phyloP scores from a whole-genome alignment of 2,329 filamentous ascomycete genomes.

The Aureobasidium sp. region DNA sequence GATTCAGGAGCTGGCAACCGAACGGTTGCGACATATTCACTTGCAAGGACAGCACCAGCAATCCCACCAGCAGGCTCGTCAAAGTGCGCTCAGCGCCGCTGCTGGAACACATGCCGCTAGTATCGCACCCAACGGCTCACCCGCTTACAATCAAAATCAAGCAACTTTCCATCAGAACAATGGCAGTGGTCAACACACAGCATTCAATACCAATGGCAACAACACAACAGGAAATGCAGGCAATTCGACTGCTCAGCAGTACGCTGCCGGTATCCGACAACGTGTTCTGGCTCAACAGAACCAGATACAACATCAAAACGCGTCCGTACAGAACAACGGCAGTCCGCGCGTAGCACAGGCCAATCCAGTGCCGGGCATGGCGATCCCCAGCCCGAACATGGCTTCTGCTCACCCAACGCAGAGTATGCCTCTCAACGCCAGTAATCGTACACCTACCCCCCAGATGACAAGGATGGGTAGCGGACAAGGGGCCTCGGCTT shows the following conservation, averaged over 20 bases:
- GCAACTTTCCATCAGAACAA: constrained; percentile 17
- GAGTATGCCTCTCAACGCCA: constrained; percentile 18
- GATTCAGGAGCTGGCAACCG: constrained; percentile 45
- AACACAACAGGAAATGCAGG: constrained; percentile 16
- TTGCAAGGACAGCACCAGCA: constrained; percentile 23
- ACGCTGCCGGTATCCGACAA: constrained; percentile 27
- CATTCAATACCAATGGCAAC: constrained; percentile 12
- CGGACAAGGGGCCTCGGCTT: constrained; percentile 17
- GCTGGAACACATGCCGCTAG: constrained; percentile 24
- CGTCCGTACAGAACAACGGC: constrained; percentile 16
- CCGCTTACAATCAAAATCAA: constrained; percentile 15
- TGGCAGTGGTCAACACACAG: constrained; percentile 2
- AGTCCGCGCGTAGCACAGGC: constrained; percentile 23
- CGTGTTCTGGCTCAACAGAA: constrained; percentile 22
- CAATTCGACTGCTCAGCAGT: constrained; percentile 21
- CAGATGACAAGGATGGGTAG: constrained; percentile 28
- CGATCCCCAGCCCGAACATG: constrained; percentile 24
- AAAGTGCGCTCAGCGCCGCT: constrained; percentile 34
- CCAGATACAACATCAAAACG: not conserved
- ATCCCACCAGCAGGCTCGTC: constrained; percentile 26
- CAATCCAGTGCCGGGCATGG: constrained; percentile 18
- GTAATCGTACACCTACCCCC: constrained; percentile 26
- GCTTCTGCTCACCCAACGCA: not conserved
- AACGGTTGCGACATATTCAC: constrained; percentile 33
- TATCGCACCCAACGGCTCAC: constrained; percentile 10